Conservation (phyloP, 2,329 filamentous ascomycete genomes). For the Fusarium coffeatum region DNA sequence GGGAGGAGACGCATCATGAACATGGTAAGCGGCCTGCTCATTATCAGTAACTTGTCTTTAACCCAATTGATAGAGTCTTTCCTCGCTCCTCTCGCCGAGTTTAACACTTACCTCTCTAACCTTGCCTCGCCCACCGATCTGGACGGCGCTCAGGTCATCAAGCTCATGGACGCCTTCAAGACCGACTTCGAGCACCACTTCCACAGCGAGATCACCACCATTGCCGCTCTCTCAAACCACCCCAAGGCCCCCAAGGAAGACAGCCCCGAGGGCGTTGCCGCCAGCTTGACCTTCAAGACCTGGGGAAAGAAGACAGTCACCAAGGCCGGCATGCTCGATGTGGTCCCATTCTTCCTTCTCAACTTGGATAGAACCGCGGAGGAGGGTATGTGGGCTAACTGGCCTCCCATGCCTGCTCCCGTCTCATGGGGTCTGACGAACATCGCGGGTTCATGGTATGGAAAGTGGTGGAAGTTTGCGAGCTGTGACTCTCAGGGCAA, state of each 20-base stretch:
- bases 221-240: constrained; percentile 62
- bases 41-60: not conserved
- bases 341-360: constrained; percentile 72
- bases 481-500: constrained; percentile 67
- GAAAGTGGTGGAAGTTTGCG: constrained; percentile 72
- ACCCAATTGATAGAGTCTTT: constrained; percentile 55
- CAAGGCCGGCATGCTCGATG: constrained; percentile 69
- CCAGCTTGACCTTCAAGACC: constrained; percentile 64
- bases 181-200: constrained; percentile 65
- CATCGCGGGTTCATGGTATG: constrained; percentile 66
- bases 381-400: constrained; percentile 69
- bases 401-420: constrained; percentile 72
- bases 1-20: constrained; percentile 64
- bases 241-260: constrained; percentile 62
- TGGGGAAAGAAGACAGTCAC: constrained; percentile 74
- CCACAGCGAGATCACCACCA: constrained; percentile 65
- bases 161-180: constrained; percentile 64
- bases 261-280: constrained; percentile 58
- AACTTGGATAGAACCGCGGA: constrained; percentile 71
- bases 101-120: constrained; percentile 63
- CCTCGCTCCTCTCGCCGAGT: constrained; percentile 62
- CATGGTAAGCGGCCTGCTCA: constrained; percentile 56
- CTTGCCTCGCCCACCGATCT: constrained; percentile 57
- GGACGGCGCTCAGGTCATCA: constrained; percentile 57
- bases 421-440: constrained; percentile 71